Conservation (phyloP, 2,329 filamentous ascomycete genomes). For the Ilyonectria robusta region DNA sequence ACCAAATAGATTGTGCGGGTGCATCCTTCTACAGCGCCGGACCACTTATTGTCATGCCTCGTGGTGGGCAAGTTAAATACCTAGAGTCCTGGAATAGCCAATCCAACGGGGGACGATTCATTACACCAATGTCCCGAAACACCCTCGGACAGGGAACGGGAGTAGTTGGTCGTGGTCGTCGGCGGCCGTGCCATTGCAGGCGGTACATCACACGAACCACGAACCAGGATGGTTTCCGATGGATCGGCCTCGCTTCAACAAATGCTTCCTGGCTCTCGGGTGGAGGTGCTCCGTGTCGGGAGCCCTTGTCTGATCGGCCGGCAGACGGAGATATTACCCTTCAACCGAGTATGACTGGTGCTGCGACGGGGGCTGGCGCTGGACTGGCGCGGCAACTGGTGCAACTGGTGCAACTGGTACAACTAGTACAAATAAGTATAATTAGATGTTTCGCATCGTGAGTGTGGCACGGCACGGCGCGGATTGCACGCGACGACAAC, state of each 20-base stretch:
- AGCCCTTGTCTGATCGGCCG: constrained; percentile 17
- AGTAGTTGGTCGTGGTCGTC: not conserved
- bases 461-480: not conserved
- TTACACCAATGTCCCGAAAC: not conserved
- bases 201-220: not conserved
- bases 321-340: constrained; percentile 19
- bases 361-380: not conserved
- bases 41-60: constrained; percentile 13
- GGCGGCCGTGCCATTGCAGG: not conserved
- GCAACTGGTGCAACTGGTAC: not conserved
- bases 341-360: not conserved
- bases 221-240: constrained; percentile 2
- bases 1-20: constrained; percentile 20
- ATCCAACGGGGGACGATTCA: not conserved
- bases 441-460: not conserved
- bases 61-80: not conserved
- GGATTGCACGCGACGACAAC: not conserved
- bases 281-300: not conserved
- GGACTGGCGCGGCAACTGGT: not conserved
- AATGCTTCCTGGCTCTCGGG: constrained; percentile 8
- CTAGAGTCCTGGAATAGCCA: not conserved
- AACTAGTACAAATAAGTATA: not conserved
- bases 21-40: constrained; percentile 7
- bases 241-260: constrained; percentile 15
- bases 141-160: not conserved